Base-by-base conservation (phyloP, 2,329 filamentous ascomycete species). In the Cytospora schulzeri region DNA sequence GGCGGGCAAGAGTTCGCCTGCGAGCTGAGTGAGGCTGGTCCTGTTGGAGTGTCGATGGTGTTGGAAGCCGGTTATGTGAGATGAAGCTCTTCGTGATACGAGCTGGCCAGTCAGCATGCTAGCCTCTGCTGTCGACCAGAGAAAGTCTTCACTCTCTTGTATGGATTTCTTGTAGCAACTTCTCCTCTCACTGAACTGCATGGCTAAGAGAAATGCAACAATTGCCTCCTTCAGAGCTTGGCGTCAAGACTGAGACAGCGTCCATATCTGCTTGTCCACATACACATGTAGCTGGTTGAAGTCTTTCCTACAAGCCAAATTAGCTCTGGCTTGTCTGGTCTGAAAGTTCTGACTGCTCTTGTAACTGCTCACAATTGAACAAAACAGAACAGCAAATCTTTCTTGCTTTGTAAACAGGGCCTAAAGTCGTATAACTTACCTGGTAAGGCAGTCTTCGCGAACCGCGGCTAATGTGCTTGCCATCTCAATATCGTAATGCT, bases 1-100 rank as follows among this genome's bases (percentile, higher is more conserved):
- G 60, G 60, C 64, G 31, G 64, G 60, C 12, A 55, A 58, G 38
- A 17, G 12, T 0, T 19, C 35, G 6, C 60, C 53, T 22, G 52
- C 22, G 6, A 51, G 38, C 12, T 56, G 60, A 62, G 3, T 24
- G 5, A 7, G 14, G 52, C 7, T n/a, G 14, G 52, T 5, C 28
- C 15, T 50, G 11, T 33, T 35, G 1, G 15, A 15, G 1, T 31
- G 15, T 28, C 9, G 33, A 17, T 14, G 14, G 12, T 19, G 12
- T 31, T 11, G n/a, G 12, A 12, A 12, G 45, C n/a, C 11, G 45
- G n/a, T 24, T 11, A 19, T 45, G 45, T 2, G 11, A 24, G n/a
- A 11, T 48, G 45, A 48, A 15, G n/a, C 9, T 24, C 11, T 45
- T n/a, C 41, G 9, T 8, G 41, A 22, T n/a, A 2, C 22, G 45